phyloP scores from a whole-genome alignment of 345 rosid genomes.

The Citrus trifoliata region DNA sequence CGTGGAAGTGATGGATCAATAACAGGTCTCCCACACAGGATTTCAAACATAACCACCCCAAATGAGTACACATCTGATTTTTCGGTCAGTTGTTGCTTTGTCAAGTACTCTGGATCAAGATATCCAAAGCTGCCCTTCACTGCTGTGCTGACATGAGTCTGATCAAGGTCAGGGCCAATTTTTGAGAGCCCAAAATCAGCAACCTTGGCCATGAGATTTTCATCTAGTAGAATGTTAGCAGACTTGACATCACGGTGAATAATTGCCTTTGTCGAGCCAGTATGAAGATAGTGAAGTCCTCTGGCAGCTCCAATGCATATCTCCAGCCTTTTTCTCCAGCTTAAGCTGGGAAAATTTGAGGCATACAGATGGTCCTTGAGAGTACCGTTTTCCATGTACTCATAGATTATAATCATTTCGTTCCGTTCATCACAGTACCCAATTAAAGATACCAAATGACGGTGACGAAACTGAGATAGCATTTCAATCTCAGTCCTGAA shows the following conservation, averaged over 20 bases:
- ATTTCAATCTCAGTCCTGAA: conserved; percentile 66
- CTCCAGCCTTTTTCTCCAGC: conserved; percentile 64
- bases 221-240: conserved; percentile 64
- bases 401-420: conserved; percentile 72
- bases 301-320: conserved; percentile 66
- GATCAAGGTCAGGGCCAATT: conserved; percentile 62
- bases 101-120: conserved; percentile 63
- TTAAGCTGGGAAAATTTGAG: conserved; percentile 32
- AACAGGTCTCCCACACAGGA: conserved; percentile 54
- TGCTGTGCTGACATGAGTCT: conserved; percentile 72
- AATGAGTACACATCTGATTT: conserved; percentile 70
- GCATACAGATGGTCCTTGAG: conserved; percentile 59
- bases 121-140: conserved; percentile 78
- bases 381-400: conserved; percentile 71
- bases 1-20: conserved; percentile 54
- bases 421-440: conserved; percentile 60
- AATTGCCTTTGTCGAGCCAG: conserved; percentile 55
- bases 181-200: conserved; percentile 75
- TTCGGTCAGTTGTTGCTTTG: conserved; percentile 49
- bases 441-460: conserved; percentile 67
- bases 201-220: conserved; percentile 66
- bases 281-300: conserved; percentile 78
- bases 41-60: conserved; percentile 69
- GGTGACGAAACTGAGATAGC: conserved; percentile 68
- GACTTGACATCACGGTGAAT: conserved; percentile 78